Evolutionary conservation across 345 rosid species (phyloP), one percentile per base, ranked within the genome.

Genomic region (Limnanthes douglasii): DNA sequence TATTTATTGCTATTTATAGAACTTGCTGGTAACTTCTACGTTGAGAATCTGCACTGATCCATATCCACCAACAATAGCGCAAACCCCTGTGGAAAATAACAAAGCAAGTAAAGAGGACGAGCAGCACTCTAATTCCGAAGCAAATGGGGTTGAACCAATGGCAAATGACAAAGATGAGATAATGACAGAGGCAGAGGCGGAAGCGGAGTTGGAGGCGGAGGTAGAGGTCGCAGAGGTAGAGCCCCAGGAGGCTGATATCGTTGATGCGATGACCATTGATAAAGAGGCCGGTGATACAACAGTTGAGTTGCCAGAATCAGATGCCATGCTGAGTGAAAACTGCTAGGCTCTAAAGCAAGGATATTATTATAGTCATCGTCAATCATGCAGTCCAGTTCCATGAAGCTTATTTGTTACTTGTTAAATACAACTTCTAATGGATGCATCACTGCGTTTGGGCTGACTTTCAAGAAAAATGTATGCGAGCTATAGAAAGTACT

Each of bases 11-110:
- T 13, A 4, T 11, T 23, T 41, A 43, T 68, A 86, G 96, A 86
- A 78, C 60, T 64, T 86, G 54, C 50, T 69, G 66, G 97, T 86
- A 37, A 75, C 92, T 27, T 72, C 96, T 32, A 70, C 61, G 44
- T 30, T 86, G 56, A 57, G 60, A 6, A 32, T 57, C 56, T 64
- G 74, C 44, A 21, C 52, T 13, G 69, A 75, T 10, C 65, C 75
- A 11, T 66, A 50, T 50, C 62, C 67, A 5, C 66, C 65, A 64
- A 40, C 41, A 26, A 37, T 14, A 32, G 53, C 16, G 21, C 59
- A 46, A 18, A 45, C 44, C 27, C 50, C 54, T 5, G 66, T 34
- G 23, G 56, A 55, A 43, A 20, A 39, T 2, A 54, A 61, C 9
- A 43, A 56, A 37, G 46, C 53, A 15, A 50, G 47, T 12, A 59